Evolutionary conservation across 2,329 filamentous ascomycete species (phyloP).

Genomic region (Pyrenophora teres): DNA sequence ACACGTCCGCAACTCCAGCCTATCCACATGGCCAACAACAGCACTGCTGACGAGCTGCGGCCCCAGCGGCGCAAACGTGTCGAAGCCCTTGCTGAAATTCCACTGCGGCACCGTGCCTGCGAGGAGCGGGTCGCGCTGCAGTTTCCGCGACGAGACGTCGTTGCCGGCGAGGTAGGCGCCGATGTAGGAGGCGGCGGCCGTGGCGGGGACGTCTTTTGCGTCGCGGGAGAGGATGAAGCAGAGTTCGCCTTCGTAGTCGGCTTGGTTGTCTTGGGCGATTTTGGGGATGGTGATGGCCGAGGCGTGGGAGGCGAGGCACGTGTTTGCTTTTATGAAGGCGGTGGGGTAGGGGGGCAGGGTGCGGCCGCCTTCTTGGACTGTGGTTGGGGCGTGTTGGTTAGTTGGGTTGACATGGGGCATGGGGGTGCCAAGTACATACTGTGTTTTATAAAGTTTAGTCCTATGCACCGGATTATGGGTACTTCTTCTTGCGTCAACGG

Average conservation of each 20-base stretch:
- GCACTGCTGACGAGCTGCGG: slow-evolving; percentile 55
- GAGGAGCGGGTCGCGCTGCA: slow-evolving; percentile 56
- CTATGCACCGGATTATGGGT: slow-evolving; percentile 63
- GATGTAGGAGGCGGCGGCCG: slow-evolving; percentile 56
- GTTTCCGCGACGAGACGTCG: slow-evolving; percentile 59
- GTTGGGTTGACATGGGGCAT: too few species aligned
- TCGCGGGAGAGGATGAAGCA: slow-evolving; percentile 59
- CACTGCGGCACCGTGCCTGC: slow-evolving; percentile 62
- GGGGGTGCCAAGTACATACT: slow-evolving; percentile 36
- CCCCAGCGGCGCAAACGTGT: slow-evolving; percentile 60
- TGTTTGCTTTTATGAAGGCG: slow-evolving; percentile 58
- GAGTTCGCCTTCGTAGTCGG: slow-evolving; percentile 49
- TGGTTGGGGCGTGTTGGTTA: neutral
- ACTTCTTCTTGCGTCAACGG: slow-evolving; percentile 58
- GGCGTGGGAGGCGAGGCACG: slow-evolving; percentile 48
- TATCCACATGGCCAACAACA: slow-evolving; percentile 49
- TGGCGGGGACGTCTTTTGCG: slow-evolving; percentile 55
- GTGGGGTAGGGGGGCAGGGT: slow-evolving; percentile 56
- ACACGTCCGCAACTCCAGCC: slow-evolving; percentile 52
- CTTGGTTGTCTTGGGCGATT: slow-evolving; percentile 54
- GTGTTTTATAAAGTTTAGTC: slow-evolving; percentile 65
- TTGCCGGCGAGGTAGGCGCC: slow-evolving; percentile 61
- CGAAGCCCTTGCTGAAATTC: slow-evolving; percentile 63
- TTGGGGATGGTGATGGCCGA: slow-evolving; percentile 55
- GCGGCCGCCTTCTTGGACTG: slow-evolving; percentile 59